A percentile compares a stretch with the other conserved stretches of the same genome.
Conservation (phyloP, 257 asterid species). For the Forsythia viridissima region DNA sequence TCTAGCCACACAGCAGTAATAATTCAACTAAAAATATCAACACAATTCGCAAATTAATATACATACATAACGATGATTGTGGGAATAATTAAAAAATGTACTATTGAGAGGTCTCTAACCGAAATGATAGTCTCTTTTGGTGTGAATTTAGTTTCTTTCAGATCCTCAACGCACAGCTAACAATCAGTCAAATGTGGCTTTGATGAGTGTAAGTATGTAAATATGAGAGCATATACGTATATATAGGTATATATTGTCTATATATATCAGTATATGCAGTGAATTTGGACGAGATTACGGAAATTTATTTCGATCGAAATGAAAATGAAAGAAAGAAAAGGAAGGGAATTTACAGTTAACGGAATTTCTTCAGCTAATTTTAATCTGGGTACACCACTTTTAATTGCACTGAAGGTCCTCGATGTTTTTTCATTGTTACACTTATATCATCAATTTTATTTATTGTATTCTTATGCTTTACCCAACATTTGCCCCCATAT, state of each 20-base stretch:
- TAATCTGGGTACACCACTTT: too few species aligned
- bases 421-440: too few species aligned
- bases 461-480: too few species aligned
- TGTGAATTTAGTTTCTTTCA: slow-evolving; percentile 34
- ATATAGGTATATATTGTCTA: neutral
- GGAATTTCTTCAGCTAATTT: neutral
- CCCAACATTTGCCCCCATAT: too few species aligned
- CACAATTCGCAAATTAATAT: slow-evolving; percentile 10
- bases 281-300: neutral
- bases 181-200: slow-evolving; percentile 38
- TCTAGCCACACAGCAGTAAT: slow-evolving; percentile 29
- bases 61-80: neutral
- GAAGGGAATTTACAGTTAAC: neutral
- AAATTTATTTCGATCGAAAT: neutral
- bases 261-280: neutral
- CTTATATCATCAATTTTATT: too few species aligned
- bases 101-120: slow-evolving; percentile 21
- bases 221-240: neutral
- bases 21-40: slow-evolving; percentile 29
- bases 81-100: slow-evolving; percentile 15
- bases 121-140: slow-evolving; percentile 23
- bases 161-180: slow-evolving; percentile 31
- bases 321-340: neutral
- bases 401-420: too few species aligned
- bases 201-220: slow-evolving; percentile 28